A percentile compares a stretch with the other conserved stretches of the same genome.
Evolutionary conservation across 2,329 filamentous ascomycete genomes (phyloP).

Genomic region (Penicillium brasilianum): DNA sequence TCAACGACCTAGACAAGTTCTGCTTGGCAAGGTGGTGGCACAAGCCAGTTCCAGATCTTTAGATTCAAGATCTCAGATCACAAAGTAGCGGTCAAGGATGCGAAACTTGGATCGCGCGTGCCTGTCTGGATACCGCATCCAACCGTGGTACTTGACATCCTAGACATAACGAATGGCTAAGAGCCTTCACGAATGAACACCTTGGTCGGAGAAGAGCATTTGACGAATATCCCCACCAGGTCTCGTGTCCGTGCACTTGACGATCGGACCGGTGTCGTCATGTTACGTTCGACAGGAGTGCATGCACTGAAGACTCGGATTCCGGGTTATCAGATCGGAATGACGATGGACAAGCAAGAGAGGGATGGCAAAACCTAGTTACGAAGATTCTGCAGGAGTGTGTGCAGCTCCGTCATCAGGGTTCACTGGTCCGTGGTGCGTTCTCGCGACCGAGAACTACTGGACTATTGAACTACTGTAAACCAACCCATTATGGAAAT

Average conservation of each 20-base stretch:
- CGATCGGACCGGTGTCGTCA: constrained; percentile 5
- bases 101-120: not conserved
- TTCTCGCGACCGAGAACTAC: no score
- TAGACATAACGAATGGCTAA: no score
- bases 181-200: not conserved
- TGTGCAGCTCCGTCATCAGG: not conserved
- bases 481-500: no score
- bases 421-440: not conserved
- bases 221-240: not conserved
- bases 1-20: no score
- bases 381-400: not conserved
- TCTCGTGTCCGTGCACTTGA: not conserved
- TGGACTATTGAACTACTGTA: no score
- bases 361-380: not conserved
- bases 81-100: not conserved
- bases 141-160: no score
- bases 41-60: no score
- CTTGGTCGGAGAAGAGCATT: not conserved
- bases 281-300: not conserved
- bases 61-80: not conserved
- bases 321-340: constrained; percentile 2
- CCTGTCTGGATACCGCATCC: not conserved
- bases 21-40: not conserved
- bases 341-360: not conserved
- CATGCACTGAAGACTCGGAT: no score